Base-by-base conservation (phyloP, 306 rosid genomes). In the Rubus parviflorus region DNA sequence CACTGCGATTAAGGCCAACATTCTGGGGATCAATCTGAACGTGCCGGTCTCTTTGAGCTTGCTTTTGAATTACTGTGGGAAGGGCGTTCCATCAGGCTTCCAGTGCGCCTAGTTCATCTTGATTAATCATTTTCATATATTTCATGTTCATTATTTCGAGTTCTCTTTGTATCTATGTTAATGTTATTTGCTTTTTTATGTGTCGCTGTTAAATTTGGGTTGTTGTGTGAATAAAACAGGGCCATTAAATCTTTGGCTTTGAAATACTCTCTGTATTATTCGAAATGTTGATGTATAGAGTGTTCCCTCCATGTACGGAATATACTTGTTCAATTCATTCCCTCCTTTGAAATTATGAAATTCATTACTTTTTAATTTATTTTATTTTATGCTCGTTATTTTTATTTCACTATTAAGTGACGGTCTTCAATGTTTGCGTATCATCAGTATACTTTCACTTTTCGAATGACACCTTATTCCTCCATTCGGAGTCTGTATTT, bases 1-100 rank as follows among this genome's bases (percentile, higher is more conserved):
- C 83, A 83, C 89, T 40, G 89, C 89, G 13, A 68, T 87, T 22
- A 87, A 78, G 72, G 91, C 88, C 35, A 82, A 84, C 16, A 38
- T 89, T 41, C 75, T 89, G 52, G 92, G 92, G 61, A 81, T 80
- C 77, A 81, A 83, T 66, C 86, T 90, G 68, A 38, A 90, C 52
- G 35, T 87, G 38, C 91, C 91, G 0, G 1, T 86, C 72, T 74
- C 92, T 11, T 73, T 90, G 76, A 80, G 81, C 68, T 17, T 83
- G 23, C 86, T 90, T 51, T 83, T 90, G 76, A 86, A 88, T 75
- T 76, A 87, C 51, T 90, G 96, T 65, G 92, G 96, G 8, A 57
- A 70, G 22, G 49, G 25, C 48, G 17, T 30, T 58, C 85, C 85
- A 2, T 5, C 49, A 3, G 81, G 74, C 72, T 76, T 70, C 81